Evolutionary conservation across 2,329 filamentous ascomycete genomes (phyloP), one percentile per base, ranked within the genome.

Genomic region (Phialemonium atrogriseum): DNA sequence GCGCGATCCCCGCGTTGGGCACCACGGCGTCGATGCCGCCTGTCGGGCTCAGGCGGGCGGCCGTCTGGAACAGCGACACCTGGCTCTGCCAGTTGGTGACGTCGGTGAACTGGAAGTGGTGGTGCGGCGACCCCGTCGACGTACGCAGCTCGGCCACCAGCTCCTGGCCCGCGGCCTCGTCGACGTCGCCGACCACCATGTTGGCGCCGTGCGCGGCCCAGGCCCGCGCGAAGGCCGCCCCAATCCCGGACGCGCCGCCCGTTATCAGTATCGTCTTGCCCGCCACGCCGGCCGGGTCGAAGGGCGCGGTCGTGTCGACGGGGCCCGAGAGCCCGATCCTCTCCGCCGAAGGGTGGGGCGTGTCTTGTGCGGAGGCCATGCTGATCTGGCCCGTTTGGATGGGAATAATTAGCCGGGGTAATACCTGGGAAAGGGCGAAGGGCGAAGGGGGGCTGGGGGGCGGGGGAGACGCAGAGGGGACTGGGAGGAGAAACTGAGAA

Each of bases 21-120:
- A 81, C 73, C 6, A 80, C 75, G 11, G 65, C 59, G 50, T 81
- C 73, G 38, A 81, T 68, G 12, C 65, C 66, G 10, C 67, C 66
- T 31, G 68, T 60, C 2, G 61, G 59, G 38, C 72, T 77, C 34
- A 72, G 56, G 33, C 59, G 59, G 24, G 66, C 58, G 3, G 77
- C 74, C 25, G 66, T 56, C 30, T 71, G 70, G 60, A 83, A 84
- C 30, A 82, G 61, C 16, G 63, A 57, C 24, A 72, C 70, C 48
- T 82, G 77, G 5, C 68, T 72, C 27, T 72, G 59, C 74, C 77
- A 84, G 46, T 69, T 62, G 2, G 71, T 73, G 9, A 83, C 78
- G 51, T 83, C 70, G 57, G 73, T 77, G 43, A 68, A 59, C 26
- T 73, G 54, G 44, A 72, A 80, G 43, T 70, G 61, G 40, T 72